Evolutionary conservation across 331 rosid species (phyloP).

Genomic region (Malus hybrid): DNA sequence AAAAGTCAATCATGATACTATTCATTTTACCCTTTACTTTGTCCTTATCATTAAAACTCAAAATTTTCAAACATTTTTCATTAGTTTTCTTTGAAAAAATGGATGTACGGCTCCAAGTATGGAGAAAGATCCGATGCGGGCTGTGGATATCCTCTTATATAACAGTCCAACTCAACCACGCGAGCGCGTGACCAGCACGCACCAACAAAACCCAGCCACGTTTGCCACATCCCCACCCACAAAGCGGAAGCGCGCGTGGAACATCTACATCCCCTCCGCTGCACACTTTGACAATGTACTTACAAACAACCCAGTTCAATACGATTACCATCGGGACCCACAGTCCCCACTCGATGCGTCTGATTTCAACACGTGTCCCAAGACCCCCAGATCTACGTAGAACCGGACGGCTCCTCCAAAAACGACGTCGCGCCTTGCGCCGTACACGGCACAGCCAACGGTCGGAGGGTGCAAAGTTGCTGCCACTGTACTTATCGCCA

Average conservation of each 20-base stretch:
- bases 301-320: neutral
- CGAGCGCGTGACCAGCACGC: neutral
- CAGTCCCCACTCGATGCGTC: neutral
- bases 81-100: no score
- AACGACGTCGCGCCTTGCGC: neutral
- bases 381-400: neutral
- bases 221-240: neutral
- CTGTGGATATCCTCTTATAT: neutral
- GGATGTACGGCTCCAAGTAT: neutral
- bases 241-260: neutral
- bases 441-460: constrained; percentile 28
- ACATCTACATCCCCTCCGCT: neutral
- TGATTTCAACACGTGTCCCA: constrained; percentile 16
- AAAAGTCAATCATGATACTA: no score
- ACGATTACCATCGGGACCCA: neutral
- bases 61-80: no score
- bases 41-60: no score
- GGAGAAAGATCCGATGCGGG: neutral
- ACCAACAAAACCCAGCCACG: neutral
- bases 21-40: no score
- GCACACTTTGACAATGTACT: neutral
- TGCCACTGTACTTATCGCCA: constrained; percentile 11
- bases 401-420: neutral
- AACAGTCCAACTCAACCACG: neutral
- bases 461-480: constrained; percentile 9